Evolutionary conservation across 495 filamentous ascomycete genomes (phyloP), one percentile per base, ranked within the genome.

Genomic region (Neurospora sp.): DNA sequence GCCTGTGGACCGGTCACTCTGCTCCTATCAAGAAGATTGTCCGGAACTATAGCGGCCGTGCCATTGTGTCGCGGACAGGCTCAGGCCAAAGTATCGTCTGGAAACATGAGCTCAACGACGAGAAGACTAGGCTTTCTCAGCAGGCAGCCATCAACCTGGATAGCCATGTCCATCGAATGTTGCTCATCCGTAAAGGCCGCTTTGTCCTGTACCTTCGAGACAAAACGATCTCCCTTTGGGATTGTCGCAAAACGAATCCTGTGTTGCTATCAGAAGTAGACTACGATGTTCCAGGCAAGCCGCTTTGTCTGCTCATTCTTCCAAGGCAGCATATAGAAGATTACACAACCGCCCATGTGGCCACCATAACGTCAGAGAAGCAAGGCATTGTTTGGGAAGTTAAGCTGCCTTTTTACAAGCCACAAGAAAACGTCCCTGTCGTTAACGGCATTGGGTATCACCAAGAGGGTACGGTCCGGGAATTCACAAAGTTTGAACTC

Each of bases 301-400:
- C 92, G 16, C 85, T 97, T 4, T 97, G 94, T 79, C 86, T 98
- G 31, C 82, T 98, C 12, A 86, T 91, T 22, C 85, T 98, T 14
- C 94, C 93, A 0, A 86, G 90, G 40, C 83, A 87, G 14, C 85
- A 88, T 22, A 82, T 84, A 48, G 84, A 86, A 70, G 82, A 86
- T 10, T 80, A 81, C 61, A 81, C 82, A 6, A 78, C 84, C 8
- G 85, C 85, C 17, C 93, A 97, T 81, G 85, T 97, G 61, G 94
- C 94, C 20, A 93, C 92, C 4, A 89, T 97, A 73, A 92, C 88
- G 10, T 93, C 93, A 10, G 90, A 93, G 71, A 91, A 93, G 86
- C 88, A 88, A 71, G 95, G 95, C 0, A 88, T 97, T 70, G 92
- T 91, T 5, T 98, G 95, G 95, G 90, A 96, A 79, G 81, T 97